These are phyloP conservation scores for Crucibulum laeve DNA, from an alignment of 768 basidiomycete species.

Conservation along the genomic window DNA sequence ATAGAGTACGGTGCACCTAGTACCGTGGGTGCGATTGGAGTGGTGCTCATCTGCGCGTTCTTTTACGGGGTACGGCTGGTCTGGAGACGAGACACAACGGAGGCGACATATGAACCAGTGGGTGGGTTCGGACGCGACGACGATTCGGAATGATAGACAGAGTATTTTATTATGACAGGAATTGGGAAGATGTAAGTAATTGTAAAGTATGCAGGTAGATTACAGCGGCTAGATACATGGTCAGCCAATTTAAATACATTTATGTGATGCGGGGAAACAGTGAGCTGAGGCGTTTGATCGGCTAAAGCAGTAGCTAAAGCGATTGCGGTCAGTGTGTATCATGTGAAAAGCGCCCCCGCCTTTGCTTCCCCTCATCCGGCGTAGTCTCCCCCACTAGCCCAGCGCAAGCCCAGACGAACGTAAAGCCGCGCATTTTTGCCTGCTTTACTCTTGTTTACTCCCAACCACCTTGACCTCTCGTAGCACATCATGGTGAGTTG, in stretches of 20 bases:
- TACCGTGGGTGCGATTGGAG: slow-evolving; percentile 55
- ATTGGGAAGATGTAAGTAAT: slow-evolving; percentile 1
- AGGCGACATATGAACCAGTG: slow-evolving; percentile 87
- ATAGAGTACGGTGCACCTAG: slow-evolving; percentile 66
- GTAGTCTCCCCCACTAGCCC: background rate
- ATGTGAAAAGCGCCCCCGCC: slow-evolving; percentile 13
- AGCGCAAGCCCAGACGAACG: background rate
- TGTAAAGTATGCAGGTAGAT: slow-evolving; percentile 2
- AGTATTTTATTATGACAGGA: background rate
- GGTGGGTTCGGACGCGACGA: slow-evolving; percentile 72
- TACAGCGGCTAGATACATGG: background rate
- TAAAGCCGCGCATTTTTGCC: background rate
- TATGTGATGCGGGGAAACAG: background rate
- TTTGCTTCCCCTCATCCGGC: background rate
- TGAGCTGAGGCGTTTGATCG: slow-evolving; percentile 15
- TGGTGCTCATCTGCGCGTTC: slow-evolving; percentile 59
- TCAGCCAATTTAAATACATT: too few species aligned
- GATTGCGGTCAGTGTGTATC: background rate
- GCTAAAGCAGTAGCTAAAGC: slow-evolving; percentile 3
- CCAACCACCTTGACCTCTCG: background rate
- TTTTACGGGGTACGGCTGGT: slow-evolving; percentile 68
- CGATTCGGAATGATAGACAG: slow-evolving; percentile 22
- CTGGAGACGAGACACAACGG: slow-evolving; percentile 73
- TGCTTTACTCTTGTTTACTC: background rate
- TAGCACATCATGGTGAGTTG: slow-evolving; percentile 14